Conservation (phyloP, 1,139 yeast genomes). For the Kodamaea fungicola region DNA sequence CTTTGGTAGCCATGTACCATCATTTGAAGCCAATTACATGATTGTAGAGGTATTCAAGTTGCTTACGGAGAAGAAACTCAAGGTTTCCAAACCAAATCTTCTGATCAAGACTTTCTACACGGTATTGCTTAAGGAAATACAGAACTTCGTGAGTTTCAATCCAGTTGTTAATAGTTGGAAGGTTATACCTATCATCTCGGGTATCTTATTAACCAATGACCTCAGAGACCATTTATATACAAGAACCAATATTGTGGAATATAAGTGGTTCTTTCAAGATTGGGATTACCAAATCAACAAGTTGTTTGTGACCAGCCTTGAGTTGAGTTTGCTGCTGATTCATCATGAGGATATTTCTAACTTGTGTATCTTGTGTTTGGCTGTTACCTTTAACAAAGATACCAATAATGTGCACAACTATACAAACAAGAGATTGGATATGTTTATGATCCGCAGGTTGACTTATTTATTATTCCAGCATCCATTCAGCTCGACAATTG, state of each 20-base stretch:
- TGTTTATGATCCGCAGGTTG: slow-evolving; percentile 21
- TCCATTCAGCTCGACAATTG: slow-evolving; percentile 7
- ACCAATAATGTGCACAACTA: slow-evolving; percentile 19
- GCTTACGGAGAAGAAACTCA: slow-evolving; percentile 49
- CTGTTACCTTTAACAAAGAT: slow-evolving; percentile 24
- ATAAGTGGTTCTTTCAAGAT: slow-evolving; percentile 30
- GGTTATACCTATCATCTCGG: slow-evolving; percentile 53
- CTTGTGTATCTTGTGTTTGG: slow-evolving; percentile 33
- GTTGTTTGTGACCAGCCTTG: slow-evolving; percentile 25
- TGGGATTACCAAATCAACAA: slow-evolving; percentile 27
- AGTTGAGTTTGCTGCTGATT: slow-evolving; percentile 21
- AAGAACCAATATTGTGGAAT: slow-evolving; percentile 19
- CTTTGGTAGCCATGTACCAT: slow-evolving; percentile 34
- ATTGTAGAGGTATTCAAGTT: slow-evolving; percentile 50
- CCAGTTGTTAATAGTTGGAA: slow-evolving; percentile 48
- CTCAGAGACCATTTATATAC: slow-evolving; percentile 36
- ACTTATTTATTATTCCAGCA: slow-evolving; percentile 22
- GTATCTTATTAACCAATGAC: slow-evolving; percentile 43
- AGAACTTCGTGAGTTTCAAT: slow-evolving; percentile 28
- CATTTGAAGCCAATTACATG: slow-evolving; percentile 34
- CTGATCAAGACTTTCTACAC: slow-evolving; percentile 50
- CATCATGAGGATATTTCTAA: slow-evolving; percentile 24
- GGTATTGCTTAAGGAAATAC: slow-evolving; percentile 36
- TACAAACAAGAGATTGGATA: slow-evolving; percentile 21
- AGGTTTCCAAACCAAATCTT: slow-evolving; percentile 61